Percentiles rank a stretch among this genome's conserved stretches.
These are phyloP conservation scores for Aspergillus sclerotioniger DNA, from an alignment of 495 filamentous ascomycete species.

Conservation along the genomic window DNA sequence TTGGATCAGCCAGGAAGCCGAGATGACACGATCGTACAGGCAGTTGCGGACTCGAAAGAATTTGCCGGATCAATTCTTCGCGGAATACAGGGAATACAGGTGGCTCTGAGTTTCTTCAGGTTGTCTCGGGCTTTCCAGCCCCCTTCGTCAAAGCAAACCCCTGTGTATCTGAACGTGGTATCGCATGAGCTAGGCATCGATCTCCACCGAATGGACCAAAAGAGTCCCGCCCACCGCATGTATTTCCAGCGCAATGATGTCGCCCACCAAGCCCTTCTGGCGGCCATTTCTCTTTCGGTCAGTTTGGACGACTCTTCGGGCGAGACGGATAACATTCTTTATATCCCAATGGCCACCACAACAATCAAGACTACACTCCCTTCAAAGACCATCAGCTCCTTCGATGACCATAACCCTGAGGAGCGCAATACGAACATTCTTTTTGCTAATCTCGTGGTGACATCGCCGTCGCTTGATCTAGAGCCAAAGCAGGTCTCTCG, in stretches of 20 bases:
- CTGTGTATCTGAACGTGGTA: conserved; percentile 78
- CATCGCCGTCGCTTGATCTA: conserved; percentile 93
- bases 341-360: conserved; percentile 96
- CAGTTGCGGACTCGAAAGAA: conserved; percentile 89
- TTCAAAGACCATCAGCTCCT: conserved; percentile 85
- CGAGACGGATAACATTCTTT: conserved; percentile 81
- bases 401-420: conserved; percentile 68
- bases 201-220: conserved; percentile 87
- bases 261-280: conserved; percentile 91
- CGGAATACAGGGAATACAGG: conserved; percentile 93
- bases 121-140: conserved; percentile 73
- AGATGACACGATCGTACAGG: conserved; percentile 74
- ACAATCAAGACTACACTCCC: conserved; percentile 93
- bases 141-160: conserved; percentile 60
- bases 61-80: conserved; percentile 86
- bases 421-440: conserved; percentile 95
- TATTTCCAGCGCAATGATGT: conserved; percentile 94
- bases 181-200: conserved; percentile 97
- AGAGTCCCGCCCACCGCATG: conserved; percentile 95
- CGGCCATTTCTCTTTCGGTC: conserved; percentile 86
- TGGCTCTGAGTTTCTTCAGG: conserved; percentile 89
- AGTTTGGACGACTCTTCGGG: conserved; percentile 85
- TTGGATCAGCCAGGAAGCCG: conserved; percentile 67
- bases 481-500: conserved; percentile 90
- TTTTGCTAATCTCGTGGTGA: conserved; percentile 92